Evolutionary conservation across 352 stramenopile genomes (phyloP), one percentile per base, ranked within the genome.

Genomic region (Globisporangium rhizosaccharum): DNA sequence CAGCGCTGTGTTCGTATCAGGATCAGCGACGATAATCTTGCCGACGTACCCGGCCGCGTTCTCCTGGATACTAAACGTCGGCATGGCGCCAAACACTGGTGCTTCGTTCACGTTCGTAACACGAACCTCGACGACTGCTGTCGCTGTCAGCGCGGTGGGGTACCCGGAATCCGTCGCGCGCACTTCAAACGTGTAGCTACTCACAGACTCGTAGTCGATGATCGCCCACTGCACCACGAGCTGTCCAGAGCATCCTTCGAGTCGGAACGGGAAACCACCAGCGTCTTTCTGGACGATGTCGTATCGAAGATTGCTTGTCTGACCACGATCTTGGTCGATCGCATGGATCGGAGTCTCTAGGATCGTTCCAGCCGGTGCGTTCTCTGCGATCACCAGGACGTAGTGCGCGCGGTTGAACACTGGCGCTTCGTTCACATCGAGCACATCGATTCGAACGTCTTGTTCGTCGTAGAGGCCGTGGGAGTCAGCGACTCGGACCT

Each of bases 371-470:
- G 63, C 26, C 0, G 30, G 37, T 14, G 71, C 68, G 44, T 84
- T 85, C 53, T 88, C 78, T 30, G 62, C 57, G 0, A 85, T 62
- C 17, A 49, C 62, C 39, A 88, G 71, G 0, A 58, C 54, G 46
- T 81, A 85, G 1, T 53, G 48, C n/a, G 64, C 12, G 4, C 72
- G 64, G 33, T 74, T 71, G 26, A 85, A 85, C 26, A 48, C 14
- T 30, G 78, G 78, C 10, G 78, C 41, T 57, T 88, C 78, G 39
- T 88, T 88, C 14, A 84, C 51, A 56, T 88, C 71, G 15, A 71
- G 18, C 23, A 88, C 28, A 15, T 57, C 65, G 46, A 88, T 68
- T 3, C 68, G 68, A 25, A 88, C 58, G 11, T 85, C 66, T 5
- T 61, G 60, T 39, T 82, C 72, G 39, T 53, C 50, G 20, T 61